Base-by-base conservation (phyloP, 2,329 filamentous ascomycete genomes). In the Juglanconis oblonga region DNA sequence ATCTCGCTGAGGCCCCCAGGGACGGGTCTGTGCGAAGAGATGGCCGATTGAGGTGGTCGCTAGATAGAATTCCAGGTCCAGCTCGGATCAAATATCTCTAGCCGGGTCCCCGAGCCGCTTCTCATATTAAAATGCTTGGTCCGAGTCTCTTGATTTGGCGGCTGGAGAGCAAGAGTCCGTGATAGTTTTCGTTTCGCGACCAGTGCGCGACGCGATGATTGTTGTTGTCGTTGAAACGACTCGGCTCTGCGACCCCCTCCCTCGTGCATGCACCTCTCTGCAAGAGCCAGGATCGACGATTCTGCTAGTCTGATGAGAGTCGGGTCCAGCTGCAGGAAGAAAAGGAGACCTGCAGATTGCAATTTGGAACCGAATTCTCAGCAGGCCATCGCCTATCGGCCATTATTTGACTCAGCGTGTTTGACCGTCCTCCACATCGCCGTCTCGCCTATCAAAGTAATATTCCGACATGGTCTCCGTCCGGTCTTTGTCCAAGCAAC, bases 341-440 rank as follows among this genome's bases (percentile, higher is more conserved):
- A 31, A 56, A 60, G 58, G 54, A 55, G 58, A 55, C 54, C 6
- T 62, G 57, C 58, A 61, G 61, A 57, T 61, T 62, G 58, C 58
- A 62, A 62, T 62, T 54, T 62, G 51, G 57, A 48, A 24, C 35
- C 29, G 33, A 32, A 35, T 29, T 11, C 36, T 45, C 31, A 53
- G 24, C 50, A 40, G 32, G 33, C 17, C 53, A 36, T 33, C 32
- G 29, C 38, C 31, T 29, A 29, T 11, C 52, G 5, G 33, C 35
- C 17, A 49, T 33, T 29, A 47, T 42, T 42, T 13, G n/a, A 29
- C 14, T 29, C n/a, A 17, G 44, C n/a, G 13, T 9, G n/a, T 29
- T 29, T 17, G 14, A 47, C n/a, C 17, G 17, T 4, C 44, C 4
- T 47, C 8, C 11, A 5, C 13, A 47, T 17, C 17, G 44, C 17